A percentile compares a stretch with the other conserved stretches of the same genome.
phyloP scores from a whole-genome alignment of 1,139 yeast species.

The Zhuliangozyma parablackwelliae region DNA sequence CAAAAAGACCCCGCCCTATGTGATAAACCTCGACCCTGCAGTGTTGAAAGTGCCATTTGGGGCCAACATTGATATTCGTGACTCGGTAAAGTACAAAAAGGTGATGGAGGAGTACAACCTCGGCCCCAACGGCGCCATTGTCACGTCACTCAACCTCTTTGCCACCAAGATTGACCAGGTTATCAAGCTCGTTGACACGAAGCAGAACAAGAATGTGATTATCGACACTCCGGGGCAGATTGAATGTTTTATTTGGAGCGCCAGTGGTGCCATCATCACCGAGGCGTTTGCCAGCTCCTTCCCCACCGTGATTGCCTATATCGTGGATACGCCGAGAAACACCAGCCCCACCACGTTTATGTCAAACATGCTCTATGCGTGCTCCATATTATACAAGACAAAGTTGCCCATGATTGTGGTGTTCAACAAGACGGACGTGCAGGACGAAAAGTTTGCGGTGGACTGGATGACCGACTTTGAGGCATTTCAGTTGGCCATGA shows the following conservation, averaged over 20 bases:
- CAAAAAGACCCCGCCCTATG: constrained; percentile 74
- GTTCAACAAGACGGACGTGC: constrained; percentile 90
- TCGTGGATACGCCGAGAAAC: constrained; percentile 94
- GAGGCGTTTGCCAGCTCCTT: constrained; percentile 95
- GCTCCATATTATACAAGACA: constrained; percentile 93
- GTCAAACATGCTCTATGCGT: constrained; percentile 97
- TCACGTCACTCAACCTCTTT: constrained; percentile 86
- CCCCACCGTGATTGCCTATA: constrained; percentile 93
- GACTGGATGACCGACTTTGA: constrained; percentile 99
- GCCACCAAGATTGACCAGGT: constrained; percentile 97
- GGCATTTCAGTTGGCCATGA: constrained; percentile 75
- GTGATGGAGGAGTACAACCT: constrained; percentile 90
- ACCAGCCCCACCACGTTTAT: constrained; percentile 94
- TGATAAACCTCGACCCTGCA: constrained; percentile 93
- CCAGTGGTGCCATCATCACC: constrained; percentile 93
- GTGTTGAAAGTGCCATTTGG: constrained; percentile 89
- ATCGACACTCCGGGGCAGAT: constrained; percentile 99
- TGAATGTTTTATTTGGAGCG: constrained; percentile 95
- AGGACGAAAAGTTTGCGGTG: constrained; percentile 79
- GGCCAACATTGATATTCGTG: constrained; percentile 93
- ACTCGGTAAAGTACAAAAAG: constrained; percentile 90
- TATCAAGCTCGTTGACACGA: constrained; percentile 75
- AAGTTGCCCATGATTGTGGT: constrained; percentile 96
- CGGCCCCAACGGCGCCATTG: constrained; percentile 99
- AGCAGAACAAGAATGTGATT: constrained; percentile 70